phyloP scores from a whole-genome alignment of 306 rosid genomes.

The Trifolium pratense region DNA sequence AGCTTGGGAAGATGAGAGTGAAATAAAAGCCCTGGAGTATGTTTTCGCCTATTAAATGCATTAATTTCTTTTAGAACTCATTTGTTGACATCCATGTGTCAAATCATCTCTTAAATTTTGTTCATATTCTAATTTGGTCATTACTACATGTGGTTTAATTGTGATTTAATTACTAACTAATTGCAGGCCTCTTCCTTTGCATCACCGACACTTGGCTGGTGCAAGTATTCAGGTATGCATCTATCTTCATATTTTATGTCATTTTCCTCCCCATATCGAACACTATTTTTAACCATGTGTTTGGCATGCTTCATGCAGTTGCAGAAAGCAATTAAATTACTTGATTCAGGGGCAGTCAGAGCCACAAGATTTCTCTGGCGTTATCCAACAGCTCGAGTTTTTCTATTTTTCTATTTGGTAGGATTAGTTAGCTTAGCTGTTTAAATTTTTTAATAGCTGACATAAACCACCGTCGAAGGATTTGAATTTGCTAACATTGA shows the following conservation, averaged over 20 bases:
- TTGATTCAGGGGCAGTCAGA: constrained; percentile 95
- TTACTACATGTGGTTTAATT: constrained; percentile 20
- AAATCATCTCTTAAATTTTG: constrained; percentile 13
- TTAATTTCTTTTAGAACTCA: neutral
- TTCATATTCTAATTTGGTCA: constrained; percentile 33
- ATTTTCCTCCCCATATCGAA: constrained; percentile 17
- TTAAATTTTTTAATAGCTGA: constrained; percentile 10
- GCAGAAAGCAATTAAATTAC: constrained; percentile 87
- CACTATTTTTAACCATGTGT: constrained; percentile 35
- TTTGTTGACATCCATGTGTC: constrained; percentile 17
- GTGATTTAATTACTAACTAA: constrained; percentile 29
- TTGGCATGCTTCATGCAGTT: constrained; percentile 60
- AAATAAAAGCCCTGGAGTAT: constrained; percentile 93
- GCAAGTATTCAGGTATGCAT: constrained; percentile 79
- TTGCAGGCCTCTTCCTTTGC: constrained; percentile 85
- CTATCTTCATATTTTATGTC: constrained; percentile 30
- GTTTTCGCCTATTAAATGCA: constrained; percentile 46
- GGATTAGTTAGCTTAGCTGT: constrained; percentile 31
- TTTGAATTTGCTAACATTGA: constrained; percentile 44
- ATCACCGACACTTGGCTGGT: constrained; percentile 92
- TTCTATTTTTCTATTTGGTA: constrained; percentile 85
- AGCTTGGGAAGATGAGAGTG: constrained; percentile 94
- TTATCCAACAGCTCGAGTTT: constrained; percentile 87
- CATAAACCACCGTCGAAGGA: constrained; percentile 25
- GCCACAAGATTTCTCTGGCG: constrained; percentile 99